Conservation (phyloP, 495 filamentous ascomycete genomes). For the Pyrenopolyporus hunteri region DNA sequence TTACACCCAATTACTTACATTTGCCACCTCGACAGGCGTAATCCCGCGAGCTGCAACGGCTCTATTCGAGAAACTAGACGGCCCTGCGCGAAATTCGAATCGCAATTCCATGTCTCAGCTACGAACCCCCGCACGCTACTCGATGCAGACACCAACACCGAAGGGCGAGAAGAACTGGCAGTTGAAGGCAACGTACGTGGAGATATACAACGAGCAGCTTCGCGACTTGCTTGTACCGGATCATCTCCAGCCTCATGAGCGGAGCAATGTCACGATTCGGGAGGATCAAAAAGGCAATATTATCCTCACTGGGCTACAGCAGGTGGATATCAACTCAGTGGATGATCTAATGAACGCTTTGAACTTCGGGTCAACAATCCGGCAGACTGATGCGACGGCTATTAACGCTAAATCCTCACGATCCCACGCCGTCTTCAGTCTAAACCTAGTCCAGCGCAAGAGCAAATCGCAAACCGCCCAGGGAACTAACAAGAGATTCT, state of each 20-base stretch:
- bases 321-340: conserved; percentile 88
- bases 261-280: conserved; percentile 79
- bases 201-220: conserved; percentile 98
- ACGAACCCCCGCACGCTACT: conserved; percentile 82
- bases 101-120: conserved; percentile 76
- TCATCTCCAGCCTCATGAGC: conserved; percentile 67
- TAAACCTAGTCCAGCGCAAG: conserved; percentile 91
- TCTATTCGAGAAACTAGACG: conserved; percentile 87
- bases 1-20: conserved; percentile 4
- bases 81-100: conserved; percentile 56
- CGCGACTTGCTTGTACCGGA: conserved; percentile 90
- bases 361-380: conserved; percentile 90
- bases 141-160: conserved; percentile 61
- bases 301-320: conserved; percentile 83
- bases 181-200: conserved; percentile 94
- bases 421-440: conserved; percentile 95
- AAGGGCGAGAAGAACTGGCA: conserved; percentile 84
- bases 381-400: conserved; percentile 97
- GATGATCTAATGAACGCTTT: conserved; percentile 89
- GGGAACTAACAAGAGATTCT: conserved; percentile 80
- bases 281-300: conserved; percentile 97
- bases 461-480: conserved; percentile 60
- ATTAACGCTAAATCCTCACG: conserved; percentile 99
- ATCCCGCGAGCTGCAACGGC: conserved; percentile 87
- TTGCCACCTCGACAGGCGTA: conserved; percentile 64